phyloP scores from a whole-genome alignment of 169 alveolate genomes.

The Plasmodium berghei region DNA sequence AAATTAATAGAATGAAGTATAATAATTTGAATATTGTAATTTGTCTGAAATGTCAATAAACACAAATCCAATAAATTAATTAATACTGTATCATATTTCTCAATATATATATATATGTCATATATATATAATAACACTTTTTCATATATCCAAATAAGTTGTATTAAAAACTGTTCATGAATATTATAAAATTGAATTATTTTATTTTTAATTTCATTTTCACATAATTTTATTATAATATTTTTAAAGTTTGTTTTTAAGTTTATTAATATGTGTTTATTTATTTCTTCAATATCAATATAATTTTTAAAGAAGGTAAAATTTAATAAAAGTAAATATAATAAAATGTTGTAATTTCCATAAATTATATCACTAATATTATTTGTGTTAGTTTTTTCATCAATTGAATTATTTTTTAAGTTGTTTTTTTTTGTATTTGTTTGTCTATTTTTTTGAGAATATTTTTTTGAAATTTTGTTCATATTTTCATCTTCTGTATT shows the following conservation, averaged over 20 bases:
- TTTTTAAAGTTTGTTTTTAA: slow-evolving; percentile 46
- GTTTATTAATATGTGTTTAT: slow-evolving; percentile 26
- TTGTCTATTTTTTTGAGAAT: too few relatives aligned
- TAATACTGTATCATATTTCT: slow-evolving; percentile 58
- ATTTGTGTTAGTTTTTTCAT: slow-evolving; percentile 5
- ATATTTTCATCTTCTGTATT: neutral
- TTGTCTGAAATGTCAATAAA: slow-evolving; percentile 35
- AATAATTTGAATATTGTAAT: slow-evolving; percentile 54
- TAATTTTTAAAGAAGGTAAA: slow-evolving; percentile 44
- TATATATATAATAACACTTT: slow-evolving; percentile 39
- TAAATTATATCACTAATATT: slow-evolving; percentile 33
- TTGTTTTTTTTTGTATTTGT: slow-evolving; percentile 19
- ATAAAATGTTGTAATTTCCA: slow-evolving; percentile 56
- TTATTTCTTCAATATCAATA: slow-evolving; percentile 26
- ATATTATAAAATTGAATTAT: slow-evolving; percentile 54
- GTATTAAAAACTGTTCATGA: slow-evolving; percentile 42
- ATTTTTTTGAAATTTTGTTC: neutral
- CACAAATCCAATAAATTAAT: slow-evolving; percentile 44
- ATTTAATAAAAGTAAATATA: slow-evolving; percentile 39
- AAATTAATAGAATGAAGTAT: slow-evolving; percentile 41
- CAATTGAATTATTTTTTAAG: neutral
- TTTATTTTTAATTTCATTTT: slow-evolving; percentile 48
- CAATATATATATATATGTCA: slow-evolving; percentile 42
- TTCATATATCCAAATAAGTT: slow-evolving; percentile 43
- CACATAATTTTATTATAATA: slow-evolving; percentile 30